Conservation (phyloP, 2,329 filamentous ascomycete genomes). For the Aspergillus sp. region DNA sequence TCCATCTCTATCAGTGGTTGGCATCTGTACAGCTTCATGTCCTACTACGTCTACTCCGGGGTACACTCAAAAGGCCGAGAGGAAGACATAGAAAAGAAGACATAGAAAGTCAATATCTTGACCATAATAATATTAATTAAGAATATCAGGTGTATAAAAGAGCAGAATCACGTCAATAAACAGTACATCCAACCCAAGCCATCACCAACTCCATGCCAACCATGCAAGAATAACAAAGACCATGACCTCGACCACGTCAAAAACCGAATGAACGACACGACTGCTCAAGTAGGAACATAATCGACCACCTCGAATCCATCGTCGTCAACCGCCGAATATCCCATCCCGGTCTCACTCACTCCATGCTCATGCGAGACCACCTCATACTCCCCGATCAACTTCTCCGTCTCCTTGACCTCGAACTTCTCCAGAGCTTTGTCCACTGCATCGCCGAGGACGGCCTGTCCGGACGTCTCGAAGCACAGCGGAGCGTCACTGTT, state of each 20-base stretch:
- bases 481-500: too few species aligned
- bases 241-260: not conserved
- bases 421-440: conserved; percentile 52
- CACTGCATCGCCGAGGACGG: conserved; percentile 50
- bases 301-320: conserved; percentile 37
- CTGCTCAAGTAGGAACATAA: conserved; percentile 19
- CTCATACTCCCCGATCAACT: conserved; percentile 55
- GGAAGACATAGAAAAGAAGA: too few species aligned
- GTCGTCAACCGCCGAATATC: conserved; percentile 23
- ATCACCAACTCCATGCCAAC: too few species aligned
- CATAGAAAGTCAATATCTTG: too few species aligned
- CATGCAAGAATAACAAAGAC: not conserved
- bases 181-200: too few species aligned
- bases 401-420: conserved; percentile 53
- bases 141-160: too few species aligned
- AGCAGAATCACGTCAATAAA: too few species aligned
- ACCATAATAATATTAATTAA: too few species aligned
- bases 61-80: too few species aligned
- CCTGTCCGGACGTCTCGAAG: conserved; percentile 46
- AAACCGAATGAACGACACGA: not conserved
- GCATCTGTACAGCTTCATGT: too few species aligned
- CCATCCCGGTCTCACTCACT: conserved; percentile 21
- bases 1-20: too few species aligned
- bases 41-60: too few species aligned
- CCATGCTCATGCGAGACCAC: conserved; percentile 33